Conservation (phyloP, 495 filamentous ascomycete genomes). For the Trichoderma orchidacearum region DNA sequence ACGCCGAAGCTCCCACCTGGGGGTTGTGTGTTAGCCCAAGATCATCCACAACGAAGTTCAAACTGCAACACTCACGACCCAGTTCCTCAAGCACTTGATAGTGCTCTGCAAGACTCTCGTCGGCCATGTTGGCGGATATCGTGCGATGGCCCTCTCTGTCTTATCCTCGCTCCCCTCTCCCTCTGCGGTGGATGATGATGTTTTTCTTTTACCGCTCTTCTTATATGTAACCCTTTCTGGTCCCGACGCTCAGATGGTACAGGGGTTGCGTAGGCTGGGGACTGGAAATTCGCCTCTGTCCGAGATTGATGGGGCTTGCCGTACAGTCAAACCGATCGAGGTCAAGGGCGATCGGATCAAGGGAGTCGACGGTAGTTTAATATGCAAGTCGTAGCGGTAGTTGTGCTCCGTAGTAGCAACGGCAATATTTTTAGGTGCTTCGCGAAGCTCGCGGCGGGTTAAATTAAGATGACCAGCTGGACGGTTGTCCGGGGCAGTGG, state of each 20-base stretch:
- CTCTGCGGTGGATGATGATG: too few relatives aligned
- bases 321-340: not conserved
- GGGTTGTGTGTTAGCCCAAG: conserved; percentile 3
- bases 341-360: not conserved
- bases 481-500: conserved; percentile 1
- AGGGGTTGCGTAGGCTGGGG: not conserved
- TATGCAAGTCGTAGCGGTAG: not conserved
- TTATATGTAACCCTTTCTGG: too few relatives aligned
- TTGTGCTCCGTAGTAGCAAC: too few relatives aligned
- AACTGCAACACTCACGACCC: conserved; percentile 51
- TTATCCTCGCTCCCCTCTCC: not conserved
- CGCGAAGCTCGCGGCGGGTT: not conserved
- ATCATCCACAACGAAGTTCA: not conserved
- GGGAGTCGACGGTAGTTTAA: not conserved
- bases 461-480: not conserved
- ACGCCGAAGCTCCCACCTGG: conserved; percentile 85
- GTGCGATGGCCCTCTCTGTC: not conserved
- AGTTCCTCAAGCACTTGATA: conserved; percentile 90
- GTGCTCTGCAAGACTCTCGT: conserved; percentile 58
- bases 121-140: conserved; percentile 25
- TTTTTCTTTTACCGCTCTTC: too few relatives aligned
- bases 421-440: not conserved
- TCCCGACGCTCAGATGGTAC: too few relatives aligned
- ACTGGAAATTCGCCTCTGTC: not conserved
- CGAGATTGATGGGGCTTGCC: not conserved